A percentile compares a stretch with the other conserved stretches of the same genome.
Conservation (phyloP, 2,329 filamentous ascomycete genomes). For the Didymellaceae sp. region DNA sequence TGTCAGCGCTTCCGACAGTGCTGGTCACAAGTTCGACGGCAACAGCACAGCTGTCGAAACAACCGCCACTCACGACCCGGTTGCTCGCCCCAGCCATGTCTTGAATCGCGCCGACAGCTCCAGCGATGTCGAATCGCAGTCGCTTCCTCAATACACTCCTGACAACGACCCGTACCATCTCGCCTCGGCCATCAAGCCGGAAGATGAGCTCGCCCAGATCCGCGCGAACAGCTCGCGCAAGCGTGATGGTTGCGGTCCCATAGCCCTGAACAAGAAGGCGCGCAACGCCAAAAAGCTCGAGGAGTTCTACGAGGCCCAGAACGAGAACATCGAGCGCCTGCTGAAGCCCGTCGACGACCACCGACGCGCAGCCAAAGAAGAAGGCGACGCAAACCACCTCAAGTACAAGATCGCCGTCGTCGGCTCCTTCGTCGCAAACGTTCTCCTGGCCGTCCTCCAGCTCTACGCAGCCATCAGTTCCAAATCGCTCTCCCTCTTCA, state of each 20-base stretch:
- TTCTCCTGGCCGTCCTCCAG: slow-evolving; percentile 79
- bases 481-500: slow-evolving; percentile 92
- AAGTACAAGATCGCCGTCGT: slow-evolving; percentile 73
- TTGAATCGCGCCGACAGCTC: slow-evolving; percentile 27
- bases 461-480: slow-evolving; percentile 88
- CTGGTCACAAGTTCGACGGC: slow-evolving; percentile 35
- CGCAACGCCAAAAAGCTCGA: slow-evolving; percentile 65
- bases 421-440: slow-evolving; percentile 77
- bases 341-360: slow-evolving; percentile 95
- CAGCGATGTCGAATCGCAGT: slow-evolving; percentile 53
- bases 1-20: slow-evolving; percentile 19
- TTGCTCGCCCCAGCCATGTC: slow-evolving; percentile 45
- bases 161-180: slow-evolving; percentile 85
- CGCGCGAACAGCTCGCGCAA: slow-evolving; percentile 82
- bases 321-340: slow-evolving; percentile 89
- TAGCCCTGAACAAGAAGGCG: slow-evolving; percentile 52
- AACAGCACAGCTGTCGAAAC: slow-evolving; percentile 52
- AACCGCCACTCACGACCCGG: slow-evolving; percentile 40
- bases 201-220: slow-evolving; percentile 77
- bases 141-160: slow-evolving; percentile 63
- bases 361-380: slow-evolving; percentile 77
- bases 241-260: slow-evolving; percentile 62
- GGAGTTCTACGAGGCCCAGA: slow-evolving; percentile 88
- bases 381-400: slow-evolving; percentile 81
- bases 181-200: slow-evolving; percentile 76